Evolutionary conservation across 768 basidiomycete species (phyloP), one percentile per base, ranked within the genome.

Genomic region (Leccinum barrowsii): DNA sequence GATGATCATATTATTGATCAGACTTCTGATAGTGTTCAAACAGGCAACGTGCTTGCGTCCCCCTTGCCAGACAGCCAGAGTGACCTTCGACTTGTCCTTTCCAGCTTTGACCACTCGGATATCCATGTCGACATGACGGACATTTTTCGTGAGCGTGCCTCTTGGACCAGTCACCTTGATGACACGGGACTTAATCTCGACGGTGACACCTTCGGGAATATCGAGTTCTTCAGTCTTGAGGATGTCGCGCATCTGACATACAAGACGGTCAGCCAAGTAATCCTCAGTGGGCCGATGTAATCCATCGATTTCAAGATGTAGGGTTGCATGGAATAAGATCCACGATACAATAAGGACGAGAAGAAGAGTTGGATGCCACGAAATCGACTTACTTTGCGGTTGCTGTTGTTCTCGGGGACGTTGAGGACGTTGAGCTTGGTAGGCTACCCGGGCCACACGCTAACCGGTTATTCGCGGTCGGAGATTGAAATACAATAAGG

Each of bases 21-120:
- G 74, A 66, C 89, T 94, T 76, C 87, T 89, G 77, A 99, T 92
- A 37, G 97, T 99, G 66, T 95, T 86, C 64, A 99, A 80, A 82
- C 95, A 98, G 57, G 97, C 97, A 69, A 98, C 92, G 73, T 99
- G 97, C 81, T 99, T 99, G 73, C 97, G 87, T 63, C 86, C 90
- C 61, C 92, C 97, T 78, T 98, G 93, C 97, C 97, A 99, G 59
- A 99, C 92, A 59, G 93, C 91, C 69, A 98, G 84, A 61, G 85
- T 85, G 73, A 98, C 89, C 73, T 87, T 86, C 72, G 67, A 63
- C 64, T 82, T 84, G 66, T 80, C 79, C 78, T 93, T 88, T 72
- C 83, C 82, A 12, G 59, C 56, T 78, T 89, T 91, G 66, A 91
- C 75, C 52, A 93, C 76, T 71, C 88, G 85, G 75, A 95, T 87